Percentiles rank a stretch among this genome's conserved stretches.
Conservation (phyloP, 2,329 filamentous ascomycete species). For the Fusarium coicis region DNA sequence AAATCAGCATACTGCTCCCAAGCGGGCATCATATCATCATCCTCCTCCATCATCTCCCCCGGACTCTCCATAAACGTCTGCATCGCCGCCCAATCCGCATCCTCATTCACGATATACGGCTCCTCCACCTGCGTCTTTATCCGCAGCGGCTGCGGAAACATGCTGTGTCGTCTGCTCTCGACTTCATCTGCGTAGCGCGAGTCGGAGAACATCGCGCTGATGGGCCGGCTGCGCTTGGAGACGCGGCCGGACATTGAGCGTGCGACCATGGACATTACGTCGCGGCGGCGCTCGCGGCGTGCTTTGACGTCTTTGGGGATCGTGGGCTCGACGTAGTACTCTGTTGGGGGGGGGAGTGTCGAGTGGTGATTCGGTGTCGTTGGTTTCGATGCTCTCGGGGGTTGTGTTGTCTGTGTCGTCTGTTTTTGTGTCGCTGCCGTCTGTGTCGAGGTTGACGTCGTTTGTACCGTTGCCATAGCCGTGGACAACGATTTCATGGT, state of each 20-base stretch:
- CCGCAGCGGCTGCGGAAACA: slow-evolving; percentile 38
- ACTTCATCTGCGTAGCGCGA: slow-evolving; percentile 43
- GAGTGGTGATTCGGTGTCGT: slow-evolving; percentile 43
- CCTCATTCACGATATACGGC: slow-evolving; percentile 44
- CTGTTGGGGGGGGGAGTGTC: slow-evolving; percentile 35
- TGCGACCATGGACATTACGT: slow-evolving; percentile 44
- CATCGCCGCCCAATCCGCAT: slow-evolving; percentile 52
- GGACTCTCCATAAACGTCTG: slow-evolving; percentile 49
- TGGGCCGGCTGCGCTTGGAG: slow-evolving; percentile 41
- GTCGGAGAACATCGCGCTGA: slow-evolving; percentile 45
- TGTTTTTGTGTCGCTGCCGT: slow-evolving; percentile 36
- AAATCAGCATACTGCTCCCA: slow-evolving; percentile 61
- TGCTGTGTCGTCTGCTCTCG: slow-evolving; percentile 42
- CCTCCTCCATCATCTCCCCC: slow-evolving; percentile 21
- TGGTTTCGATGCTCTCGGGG: slow-evolving; percentile 45
- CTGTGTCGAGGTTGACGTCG: slow-evolving; percentile 44
- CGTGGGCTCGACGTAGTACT: slow-evolving; percentile 27
- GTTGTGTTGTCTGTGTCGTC: slow-evolving; percentile 30
- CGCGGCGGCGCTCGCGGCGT: slow-evolving; percentile 44
- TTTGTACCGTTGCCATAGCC: slow-evolving; percentile 67
- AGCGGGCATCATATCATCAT: slow-evolving; percentile 47
- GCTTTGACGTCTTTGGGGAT: slow-evolving; percentile 36
- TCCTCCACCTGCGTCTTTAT: slow-evolving; percentile 40
- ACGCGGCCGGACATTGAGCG: slow-evolving; percentile 41
- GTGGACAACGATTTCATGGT: slow-evolving; percentile 64